phyloP scores from a whole-genome alignment of 495 filamentous ascomycete species.

The Staphylotrichum tortipilum region DNA sequence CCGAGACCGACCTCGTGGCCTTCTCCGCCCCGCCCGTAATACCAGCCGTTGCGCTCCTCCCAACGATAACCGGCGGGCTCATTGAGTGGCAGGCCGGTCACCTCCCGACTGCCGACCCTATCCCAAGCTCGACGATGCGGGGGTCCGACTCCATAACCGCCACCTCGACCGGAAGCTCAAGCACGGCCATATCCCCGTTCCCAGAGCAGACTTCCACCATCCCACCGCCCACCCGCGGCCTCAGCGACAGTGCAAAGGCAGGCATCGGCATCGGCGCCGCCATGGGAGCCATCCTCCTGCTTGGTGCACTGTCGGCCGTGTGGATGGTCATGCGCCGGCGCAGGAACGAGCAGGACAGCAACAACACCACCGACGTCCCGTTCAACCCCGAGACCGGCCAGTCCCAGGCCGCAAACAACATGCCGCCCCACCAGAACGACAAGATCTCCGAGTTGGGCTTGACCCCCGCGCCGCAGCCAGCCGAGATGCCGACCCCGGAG shows the following conservation, averaged over 20 bases:
- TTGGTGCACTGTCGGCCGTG: slow-evolving; percentile 8
- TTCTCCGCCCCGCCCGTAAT: slow-evolving; percentile 16
- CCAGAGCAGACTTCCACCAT: too few relatives aligned
- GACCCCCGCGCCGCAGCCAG: not conserved
- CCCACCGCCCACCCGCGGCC: not conserved
- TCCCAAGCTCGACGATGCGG: not conserved
- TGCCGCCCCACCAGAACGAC: not conserved
- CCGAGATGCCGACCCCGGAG: slow-evolving; percentile 1
- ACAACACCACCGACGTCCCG: not conserved
- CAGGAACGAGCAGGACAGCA: not conserved
- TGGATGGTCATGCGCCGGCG: slow-evolving; percentile 13
- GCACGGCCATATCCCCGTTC: not conserved
- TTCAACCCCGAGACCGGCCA: not conserved
- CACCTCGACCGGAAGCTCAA: slow-evolving; percentile 6
- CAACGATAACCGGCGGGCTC: slow-evolving; percentile 12
- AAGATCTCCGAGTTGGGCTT: not conserved
- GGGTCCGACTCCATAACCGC: too few relatives aligned
- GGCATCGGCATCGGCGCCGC: slow-evolving; percentile 17
- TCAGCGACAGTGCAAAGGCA: slow-evolving; percentile 13
- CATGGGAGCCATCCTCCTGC: slow-evolving; percentile 4
- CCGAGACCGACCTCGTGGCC: slow-evolving; percentile 6
- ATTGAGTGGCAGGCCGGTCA: slow-evolving; percentile 22
- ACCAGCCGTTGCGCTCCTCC: slow-evolving; percentile 18
- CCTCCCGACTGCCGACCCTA: slow-evolving; percentile 3
- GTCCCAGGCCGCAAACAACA: too few relatives aligned